These are phyloP conservation scores for Pseudogymnoascus sp. DNA, from an alignment of 2,329 filamentous ascomycete species.

Conservation along the genomic window DNA sequence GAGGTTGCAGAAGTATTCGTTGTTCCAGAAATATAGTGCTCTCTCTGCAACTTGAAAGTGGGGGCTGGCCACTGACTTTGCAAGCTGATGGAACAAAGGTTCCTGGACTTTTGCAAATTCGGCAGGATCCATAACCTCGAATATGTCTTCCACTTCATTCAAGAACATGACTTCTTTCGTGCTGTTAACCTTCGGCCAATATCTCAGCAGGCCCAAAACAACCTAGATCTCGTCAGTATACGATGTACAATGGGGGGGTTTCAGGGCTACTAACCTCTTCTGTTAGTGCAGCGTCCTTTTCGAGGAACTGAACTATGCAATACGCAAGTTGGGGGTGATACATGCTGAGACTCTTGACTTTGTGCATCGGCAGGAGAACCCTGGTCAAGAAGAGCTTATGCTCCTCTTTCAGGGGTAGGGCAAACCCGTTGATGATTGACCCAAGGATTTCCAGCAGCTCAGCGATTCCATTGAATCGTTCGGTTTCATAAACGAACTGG, in stretches of 20 bases:
- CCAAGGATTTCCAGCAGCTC: conserved; percentile 94
- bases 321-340: conserved; percentile 98
- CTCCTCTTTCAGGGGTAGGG: conserved; percentile 92
- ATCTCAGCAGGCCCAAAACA: conserved; percentile 85
- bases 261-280: conserved; percentile 65
- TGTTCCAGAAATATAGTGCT: conserved; percentile 99
- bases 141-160: conserved; percentile 98
- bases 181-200: conserved; percentile 99
- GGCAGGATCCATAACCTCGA: conserved; percentile 98
- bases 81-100: conserved; percentile 91
- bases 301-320: conserved; percentile 96
- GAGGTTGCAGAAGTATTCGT: conserved; percentile 98
- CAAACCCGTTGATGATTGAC: conserved; percentile 98
- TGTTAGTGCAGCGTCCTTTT: conserved; percentile 93
- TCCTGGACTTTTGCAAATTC: conserved; percentile 99
- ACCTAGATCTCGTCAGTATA: conserved; percentile 47
- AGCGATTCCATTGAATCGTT: conserved; percentile 96
- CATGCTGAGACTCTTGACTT: conserved; percentile 99
- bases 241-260: not conserved
- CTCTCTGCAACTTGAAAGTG: conserved; percentile 98
- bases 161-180: conserved; percentile 99
- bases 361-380: conserved; percentile 88
- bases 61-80: conserved; percentile 95
- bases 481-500: conserved; percentile 98
- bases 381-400: conserved; percentile 96